Percentiles rank a stretch among this genome's conserved stretches.
Conservation (phyloP, 2,329 filamentous ascomycete genomes). For the Setomelanomma holmii region DNA sequence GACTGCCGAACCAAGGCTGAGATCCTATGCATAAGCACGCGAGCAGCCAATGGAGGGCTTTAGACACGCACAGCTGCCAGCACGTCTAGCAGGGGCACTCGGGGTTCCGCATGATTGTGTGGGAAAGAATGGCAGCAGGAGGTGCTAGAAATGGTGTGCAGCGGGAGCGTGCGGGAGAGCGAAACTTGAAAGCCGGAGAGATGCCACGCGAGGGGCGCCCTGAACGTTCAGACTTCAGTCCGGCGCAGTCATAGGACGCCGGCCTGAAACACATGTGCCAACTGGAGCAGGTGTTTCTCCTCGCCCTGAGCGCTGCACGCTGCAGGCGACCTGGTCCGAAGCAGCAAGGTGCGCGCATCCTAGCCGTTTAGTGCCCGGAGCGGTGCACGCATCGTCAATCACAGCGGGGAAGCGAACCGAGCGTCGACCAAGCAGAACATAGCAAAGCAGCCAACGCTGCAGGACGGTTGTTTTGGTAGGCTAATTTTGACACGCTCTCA, state of each 20-base stretch:
- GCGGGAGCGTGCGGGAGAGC: slow-evolving; percentile 17
- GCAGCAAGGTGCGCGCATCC: slow-evolving; percentile 11
- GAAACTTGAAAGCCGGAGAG: slow-evolving; percentile 17
- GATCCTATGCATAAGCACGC: slow-evolving; percentile 38
- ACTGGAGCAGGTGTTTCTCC: slow-evolving; percentile 24
- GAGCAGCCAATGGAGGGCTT: slow-evolving; percentile 5
- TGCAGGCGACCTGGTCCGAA: slow-evolving; percentile 18
- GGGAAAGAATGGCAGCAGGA: slow-evolving; percentile 7
- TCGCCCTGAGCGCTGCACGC: slow-evolving; percentile 29
- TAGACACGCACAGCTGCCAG: slow-evolving; percentile 5
- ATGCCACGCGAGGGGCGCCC: slow-evolving; percentile 10
- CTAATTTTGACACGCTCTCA: background rate
- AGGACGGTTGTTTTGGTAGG: background rate
- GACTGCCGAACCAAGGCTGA: slow-evolving; percentile 26
- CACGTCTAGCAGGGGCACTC: slow-evolving; percentile 27
- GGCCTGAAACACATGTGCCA: slow-evolving; percentile 22
- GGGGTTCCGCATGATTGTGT: slow-evolving; percentile 27
- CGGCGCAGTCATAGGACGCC: slow-evolving; percentile 27
- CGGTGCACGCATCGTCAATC: slow-evolving; percentile 19
- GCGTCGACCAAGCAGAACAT: slow-evolving; percentile 18
- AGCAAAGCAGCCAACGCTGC: background rate
- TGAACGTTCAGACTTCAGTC: slow-evolving; percentile 12
- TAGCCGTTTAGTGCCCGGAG: slow-evolving; percentile 25
- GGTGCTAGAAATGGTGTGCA: background rate
- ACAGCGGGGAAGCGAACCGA: slow-evolving; percentile 27